These are phyloP conservation scores for Debaryomyces sp. DNA, from an alignment of 1,139 yeast genomes.

Conservation along the genomic window DNA sequence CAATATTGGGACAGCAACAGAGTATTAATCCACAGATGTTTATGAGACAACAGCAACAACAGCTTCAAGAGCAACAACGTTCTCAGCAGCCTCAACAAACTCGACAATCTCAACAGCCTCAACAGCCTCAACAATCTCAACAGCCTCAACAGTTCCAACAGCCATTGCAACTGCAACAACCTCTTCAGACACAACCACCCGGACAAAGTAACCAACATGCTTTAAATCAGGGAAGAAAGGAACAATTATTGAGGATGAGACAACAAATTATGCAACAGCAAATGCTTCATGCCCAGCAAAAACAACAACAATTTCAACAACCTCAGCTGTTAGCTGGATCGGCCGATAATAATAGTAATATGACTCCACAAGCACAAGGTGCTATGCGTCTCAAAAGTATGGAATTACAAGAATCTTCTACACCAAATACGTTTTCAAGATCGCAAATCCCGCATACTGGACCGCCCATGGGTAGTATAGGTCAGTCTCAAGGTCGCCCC, in stretches of 20 bases:
- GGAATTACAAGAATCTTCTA: constrained; percentile 16
- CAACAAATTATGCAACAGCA: constrained; percentile 47
- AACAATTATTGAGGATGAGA: constrained; percentile 36
- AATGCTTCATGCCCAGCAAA: constrained; percentile 30
- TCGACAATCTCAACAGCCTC: constrained; percentile 17
- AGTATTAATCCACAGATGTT: constrained; percentile 31
- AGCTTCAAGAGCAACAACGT: constrained; percentile 16
- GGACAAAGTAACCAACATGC: constrained; percentile 10
- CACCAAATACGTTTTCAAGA: constrained; percentile 9
- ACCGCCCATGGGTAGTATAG: constrained; percentile 9
- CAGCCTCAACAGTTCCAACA: constrained; percentile 18
- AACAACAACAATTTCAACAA: constrained; percentile 19
- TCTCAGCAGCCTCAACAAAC: no score
- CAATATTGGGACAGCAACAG: constrained; percentile 9
- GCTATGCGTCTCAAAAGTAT: constrained; percentile 18
- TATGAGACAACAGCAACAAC: constrained; percentile 24
- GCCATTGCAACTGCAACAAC: constrained; percentile 18
- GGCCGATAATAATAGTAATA: constrained; percentile 2
- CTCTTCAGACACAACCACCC: constrained; percentile 15
- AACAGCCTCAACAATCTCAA: constrained; percentile 19
- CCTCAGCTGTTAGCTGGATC: constrained; percentile 13
- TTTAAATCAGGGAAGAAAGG: constrained; percentile 25
- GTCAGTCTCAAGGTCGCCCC: constrained; percentile 13
- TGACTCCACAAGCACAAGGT: constrained; percentile 13
- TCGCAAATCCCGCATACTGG: constrained; percentile 16